Evolutionary conservation across 2,329 filamentous ascomycete species (phyloP), one percentile per base, ranked within the genome.

Genomic region (Gyromitra esculenta): DNA sequence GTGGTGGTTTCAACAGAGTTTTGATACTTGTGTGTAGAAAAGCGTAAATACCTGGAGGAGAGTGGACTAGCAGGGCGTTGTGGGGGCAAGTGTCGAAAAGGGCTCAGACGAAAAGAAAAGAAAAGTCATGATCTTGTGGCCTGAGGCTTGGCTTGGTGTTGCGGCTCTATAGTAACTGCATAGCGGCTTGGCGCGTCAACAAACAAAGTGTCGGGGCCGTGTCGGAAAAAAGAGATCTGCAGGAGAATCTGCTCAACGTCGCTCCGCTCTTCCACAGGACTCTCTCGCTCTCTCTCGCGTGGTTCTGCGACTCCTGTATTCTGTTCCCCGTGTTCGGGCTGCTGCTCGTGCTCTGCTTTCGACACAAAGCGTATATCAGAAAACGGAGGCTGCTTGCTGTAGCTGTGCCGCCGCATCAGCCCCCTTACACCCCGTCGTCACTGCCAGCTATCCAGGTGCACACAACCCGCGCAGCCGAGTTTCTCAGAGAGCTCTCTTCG

Each of bases 151-250:
- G 25, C 31, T 11, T 63, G 60, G 39, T 18, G 41, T 48, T 48
- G 60, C 41, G 60, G 60, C 41, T 63, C 60, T 21, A 35, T 63
- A 21, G 18, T 21, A 48, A 35, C 18, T 15, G 41, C 60, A 63
- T 45, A 63, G 7, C 6, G 57, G 39, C 60, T 63, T 63, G 60
- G 60, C 60, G 60, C 60, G n/a, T 63, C 60, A 63, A 63, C 60
- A 63, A 63, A 63, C 60, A 63, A 63, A 63, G 31, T 60, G 56
- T 35, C 56, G 35, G 25, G 25, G 56, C 56, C 56, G 56, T 31
- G 35, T 60, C 56, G 56, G 56, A 60, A n/a, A n/a, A 31, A 41
- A 60, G 56, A 41, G 59, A 63, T 63, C 59, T 45, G 59, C 39
- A 48, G 59, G 59, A 62, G 57, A 63, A 63, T 63, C 59, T 13